Base-by-base conservation (phyloP, 208 protist species). In the Blastocrithidia nonstop region DNA sequence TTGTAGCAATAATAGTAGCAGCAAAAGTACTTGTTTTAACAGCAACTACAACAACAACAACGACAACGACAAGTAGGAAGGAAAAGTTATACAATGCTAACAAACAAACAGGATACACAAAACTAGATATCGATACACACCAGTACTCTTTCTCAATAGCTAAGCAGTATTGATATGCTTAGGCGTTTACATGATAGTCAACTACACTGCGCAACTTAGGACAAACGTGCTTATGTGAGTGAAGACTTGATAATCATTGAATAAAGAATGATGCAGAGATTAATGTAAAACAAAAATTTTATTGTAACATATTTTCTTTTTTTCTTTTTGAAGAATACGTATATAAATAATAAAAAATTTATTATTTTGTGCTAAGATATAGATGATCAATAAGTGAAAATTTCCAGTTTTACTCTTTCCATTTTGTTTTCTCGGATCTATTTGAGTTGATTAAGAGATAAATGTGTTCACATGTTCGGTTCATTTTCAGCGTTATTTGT, bases 291-390 rank as follows among this genome's bases (percentile, higher is more conserved):
- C 37, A 6, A 22, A 16, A 35, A 52, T 40, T 28, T 37, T 35
- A 47, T 35, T 52, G 33, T 59, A 27, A 13, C 13, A 46, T 37
- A 24, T 29, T 57, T 13, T 37, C 16, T 13, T 25, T 37, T 28
- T 26, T 16, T 21, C 40, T 20, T 47, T 53, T 22, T 51, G 35
- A 6, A 7, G 17, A 25, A 8, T 13, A 9, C 26, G 38, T 20
- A 8, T 36, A 55, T 25, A 59, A 11, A 61, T 35, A 35, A n/a
- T 5, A 38, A 38, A 38, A 38, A 38, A 6, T 38, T 6, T 2
- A 38, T 38, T 3, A 19, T 5, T 6, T 17, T 38, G 22, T 38
- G 33, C 22, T 2, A n/a, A n/a, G n/a, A n/a, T n/a, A n/a, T n/a
- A n/a, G n/a, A n/a, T n/a, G n/a, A n/a, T n/a, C n/a, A n/a, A n/a